Conservation (phyloP, 2,329 filamentous ascomycete genomes). For the Massarina eburnea region DNA sequence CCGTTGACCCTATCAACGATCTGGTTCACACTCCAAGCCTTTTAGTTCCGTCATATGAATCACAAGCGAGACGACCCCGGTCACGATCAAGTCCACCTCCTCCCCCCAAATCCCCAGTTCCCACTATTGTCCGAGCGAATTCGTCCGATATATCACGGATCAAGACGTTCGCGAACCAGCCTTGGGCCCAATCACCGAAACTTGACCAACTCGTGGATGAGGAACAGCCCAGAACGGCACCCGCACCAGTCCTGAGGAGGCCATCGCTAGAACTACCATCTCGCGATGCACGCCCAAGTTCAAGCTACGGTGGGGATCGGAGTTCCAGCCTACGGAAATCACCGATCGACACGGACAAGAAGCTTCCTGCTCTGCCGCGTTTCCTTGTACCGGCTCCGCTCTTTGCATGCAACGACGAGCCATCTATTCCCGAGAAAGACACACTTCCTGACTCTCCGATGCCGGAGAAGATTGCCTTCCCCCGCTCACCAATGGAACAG, state of each 20-base stretch:
- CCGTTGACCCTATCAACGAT: conserved; percentile 25
- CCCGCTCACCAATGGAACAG: too few relatives aligned
- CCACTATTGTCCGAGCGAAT: conserved; percentile 27
- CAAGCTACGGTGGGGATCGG: conserved; percentile 25
- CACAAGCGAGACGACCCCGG: conserved; percentile 15
- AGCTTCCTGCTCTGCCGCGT: conserved; percentile 32
- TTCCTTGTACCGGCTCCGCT: conserved; percentile 33
- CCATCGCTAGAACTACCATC: conserved; percentile 20
- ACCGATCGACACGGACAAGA: conserved; percentile 34
- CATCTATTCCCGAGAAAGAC: conserved; percentile 9
- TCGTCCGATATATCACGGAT: conserved; percentile 31
- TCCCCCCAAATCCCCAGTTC: conserved; percentile 16
- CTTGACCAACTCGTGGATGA: conserved; percentile 16
- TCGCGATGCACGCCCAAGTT: conserved; percentile 27
- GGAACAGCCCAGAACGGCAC: conserved; percentile 17
- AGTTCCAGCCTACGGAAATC: conserved; percentile 16
- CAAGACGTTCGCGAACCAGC: conserved; percentile 29
- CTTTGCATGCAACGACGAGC: conserved; percentile 22
- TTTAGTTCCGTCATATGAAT: conserved; percentile 8
- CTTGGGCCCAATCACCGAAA: conserved; percentile 30
- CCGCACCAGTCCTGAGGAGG: conserved; percentile 24
- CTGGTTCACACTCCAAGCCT: too few relatives aligned
- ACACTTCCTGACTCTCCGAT: too few relatives aligned
- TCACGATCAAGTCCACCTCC: conserved; percentile 25
- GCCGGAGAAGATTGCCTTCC: too few relatives aligned